phyloP scores from a whole-genome alignment of 1,284 basidiomycete species.

The Tilletiopsis washingtonensis region DNA sequence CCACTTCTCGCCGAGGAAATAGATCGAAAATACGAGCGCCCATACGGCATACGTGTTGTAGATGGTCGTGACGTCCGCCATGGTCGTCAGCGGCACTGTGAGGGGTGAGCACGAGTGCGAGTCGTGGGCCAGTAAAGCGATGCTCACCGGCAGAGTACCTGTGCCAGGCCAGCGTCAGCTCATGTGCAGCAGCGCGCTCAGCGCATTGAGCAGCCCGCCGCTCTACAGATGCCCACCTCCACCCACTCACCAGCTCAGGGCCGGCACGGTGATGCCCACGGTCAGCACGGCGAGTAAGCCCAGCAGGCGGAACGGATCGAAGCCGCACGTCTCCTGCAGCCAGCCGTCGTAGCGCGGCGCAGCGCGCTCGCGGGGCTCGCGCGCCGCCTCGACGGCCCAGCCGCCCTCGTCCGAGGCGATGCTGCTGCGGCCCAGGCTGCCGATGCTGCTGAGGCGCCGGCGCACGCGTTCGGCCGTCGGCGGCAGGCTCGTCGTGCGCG shows the following conservation, averaged over 20 bases:
- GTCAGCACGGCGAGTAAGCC: slow-evolving; percentile 30
- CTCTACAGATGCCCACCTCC: too few relatives aligned
- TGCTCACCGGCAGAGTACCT: too few relatives aligned
- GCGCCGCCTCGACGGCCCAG: not conserved
- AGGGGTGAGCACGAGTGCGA: too few relatives aligned
- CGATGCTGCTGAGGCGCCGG: not conserved
- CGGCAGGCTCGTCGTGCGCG: slow-evolving; percentile 6
- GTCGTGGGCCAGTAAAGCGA: too few relatives aligned
- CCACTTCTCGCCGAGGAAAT: slow-evolving; percentile 43
- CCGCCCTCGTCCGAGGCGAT: not conserved
- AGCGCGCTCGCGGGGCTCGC: not conserved
- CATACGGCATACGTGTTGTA: slow-evolving; percentile 47
- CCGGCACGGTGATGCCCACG: slow-evolving; percentile 37
- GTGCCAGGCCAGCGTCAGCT: too few relatives aligned
- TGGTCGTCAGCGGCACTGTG: slow-evolving; percentile 43
- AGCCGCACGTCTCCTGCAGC: not conserved
- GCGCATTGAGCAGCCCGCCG: too few relatives aligned
- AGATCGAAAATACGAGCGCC: slow-evolving; percentile 45
- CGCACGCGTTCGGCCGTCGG: not conserved
- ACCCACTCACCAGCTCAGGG: slow-evolving; percentile 33
- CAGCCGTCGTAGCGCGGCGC: not conserved
- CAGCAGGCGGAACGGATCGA: slow-evolving; percentile 12
- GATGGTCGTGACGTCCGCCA: slow-evolving; percentile 46
- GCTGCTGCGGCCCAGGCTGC: not conserved
- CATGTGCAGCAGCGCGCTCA: too few relatives aligned